Conservation (phyloP, 169 alveolate species). For the Cryptosporidium ubiquitum region DNA sequence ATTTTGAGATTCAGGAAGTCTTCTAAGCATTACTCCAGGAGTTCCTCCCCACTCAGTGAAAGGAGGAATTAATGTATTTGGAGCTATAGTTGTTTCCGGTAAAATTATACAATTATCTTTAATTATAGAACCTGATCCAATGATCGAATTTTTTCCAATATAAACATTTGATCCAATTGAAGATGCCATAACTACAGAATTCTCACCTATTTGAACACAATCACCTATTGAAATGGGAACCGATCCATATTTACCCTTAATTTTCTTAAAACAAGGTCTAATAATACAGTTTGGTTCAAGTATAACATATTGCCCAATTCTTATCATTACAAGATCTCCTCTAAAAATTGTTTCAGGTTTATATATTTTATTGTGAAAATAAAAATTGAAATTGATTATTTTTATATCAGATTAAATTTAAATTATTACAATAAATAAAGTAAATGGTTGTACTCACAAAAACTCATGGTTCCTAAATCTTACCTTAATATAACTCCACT, state of each 20-base stretch:
- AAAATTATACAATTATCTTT: slow-evolving; percentile 82
- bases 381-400: background rate
- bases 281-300: slow-evolving; percentile 81
- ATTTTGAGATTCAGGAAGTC: slow-evolving; percentile 80
- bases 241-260: slow-evolving; percentile 67
- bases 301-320: slow-evolving; percentile 82
- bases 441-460: background rate
- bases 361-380: background rate
- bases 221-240: slow-evolving; percentile 83
- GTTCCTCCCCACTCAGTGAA: slow-evolving; percentile 87
- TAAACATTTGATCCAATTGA: slow-evolving; percentile 84
- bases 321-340: slow-evolving; percentile 84
- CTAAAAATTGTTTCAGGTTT: slow-evolving; percentile 23
- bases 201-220: slow-evolving; percentile 83
- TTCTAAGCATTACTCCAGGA: slow-evolving; percentile 85
- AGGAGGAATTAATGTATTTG: slow-evolving; percentile 87
- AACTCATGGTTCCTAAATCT: background rate
- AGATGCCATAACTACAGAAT: slow-evolving; percentile 82
- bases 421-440: background rate
- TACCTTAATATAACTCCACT: slow-evolving; percentile 70
- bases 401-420: no score
- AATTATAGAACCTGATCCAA: slow-evolving; percentile 84
- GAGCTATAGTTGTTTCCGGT: slow-evolving; percentile 84
- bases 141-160: slow-evolving; percentile 85
- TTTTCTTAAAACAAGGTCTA: slow-evolving; percentile 81